phyloP scores from a whole-genome alignment of 1,284 basidiomycete genomes.

The Takashimella tepidaria region DNA sequence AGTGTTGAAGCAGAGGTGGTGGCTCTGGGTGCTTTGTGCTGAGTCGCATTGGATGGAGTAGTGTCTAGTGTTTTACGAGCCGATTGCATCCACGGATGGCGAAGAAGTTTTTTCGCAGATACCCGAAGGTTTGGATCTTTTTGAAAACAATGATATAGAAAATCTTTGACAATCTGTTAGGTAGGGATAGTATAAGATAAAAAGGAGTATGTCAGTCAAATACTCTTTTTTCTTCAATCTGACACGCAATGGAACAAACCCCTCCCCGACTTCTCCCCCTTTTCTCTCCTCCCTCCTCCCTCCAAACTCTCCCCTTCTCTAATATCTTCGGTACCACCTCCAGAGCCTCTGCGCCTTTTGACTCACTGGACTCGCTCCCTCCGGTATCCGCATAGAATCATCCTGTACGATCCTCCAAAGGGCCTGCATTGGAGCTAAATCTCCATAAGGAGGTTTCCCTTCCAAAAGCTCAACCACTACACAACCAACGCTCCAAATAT shows the following conservation, averaged over 20 bases:
- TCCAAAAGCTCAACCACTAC: slow-evolving; percentile 94
- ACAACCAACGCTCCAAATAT: slow-evolving; percentile 96
- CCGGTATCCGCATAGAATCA: slow-evolving; percentile 90
- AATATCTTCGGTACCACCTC: no score
- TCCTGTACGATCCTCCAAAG: slow-evolving; percentile 97
- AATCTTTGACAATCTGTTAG: slow-evolving; percentile 91
- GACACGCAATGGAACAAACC: no score
- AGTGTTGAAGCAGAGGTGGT: no score
- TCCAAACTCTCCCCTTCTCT: no score
- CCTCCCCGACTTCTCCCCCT: no score
- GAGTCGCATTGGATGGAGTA: no score
- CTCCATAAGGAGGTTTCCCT: slow-evolving; percentile 92
- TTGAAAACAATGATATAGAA: slow-evolving; percentile 95
- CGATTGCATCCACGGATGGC: slow-evolving; percentile 92
- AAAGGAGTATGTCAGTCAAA: no score
- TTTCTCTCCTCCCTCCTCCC: no score
- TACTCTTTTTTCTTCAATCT: no score
- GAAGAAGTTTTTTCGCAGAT: slow-evolving; percentile 84
- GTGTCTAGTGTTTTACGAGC: slow-evolving; percentile 59
- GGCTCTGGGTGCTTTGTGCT: background rate
- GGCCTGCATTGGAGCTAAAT: slow-evolving; percentile 94
- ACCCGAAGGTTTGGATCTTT: slow-evolving; percentile 93
- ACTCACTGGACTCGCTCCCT: slow-evolving; percentile 69
- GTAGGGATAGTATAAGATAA: no score
- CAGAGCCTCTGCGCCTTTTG: no score